Evolutionary conservation across 1,284 basidiomycete genomes (phyloP).

Genomic region (Apiotrichum akiyoshidainum): DNA sequence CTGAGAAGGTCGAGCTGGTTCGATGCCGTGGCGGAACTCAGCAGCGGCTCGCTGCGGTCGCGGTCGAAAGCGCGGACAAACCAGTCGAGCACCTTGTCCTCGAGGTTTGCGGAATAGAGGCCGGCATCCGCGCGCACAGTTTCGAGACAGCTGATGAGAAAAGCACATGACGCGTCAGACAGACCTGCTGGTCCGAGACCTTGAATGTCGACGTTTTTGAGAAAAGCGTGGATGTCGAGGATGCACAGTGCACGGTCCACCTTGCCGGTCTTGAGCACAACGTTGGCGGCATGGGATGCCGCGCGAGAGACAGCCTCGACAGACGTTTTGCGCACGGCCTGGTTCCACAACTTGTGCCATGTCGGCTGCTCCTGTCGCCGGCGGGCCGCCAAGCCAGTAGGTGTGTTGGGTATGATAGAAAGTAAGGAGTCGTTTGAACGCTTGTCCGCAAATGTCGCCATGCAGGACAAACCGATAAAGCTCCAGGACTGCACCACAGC

Average conservation of each 20-base stretch:
- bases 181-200: conserved; percentile 67
- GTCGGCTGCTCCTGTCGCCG: conserved; percentile 28
- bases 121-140: conserved; percentile 72
- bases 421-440: not conserved
- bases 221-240: conserved; percentile 68
- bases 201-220: conserved; percentile 78
- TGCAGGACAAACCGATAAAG: conserved; percentile 68
- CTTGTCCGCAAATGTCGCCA: conserved; percentile 22
- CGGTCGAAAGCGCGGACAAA: conserved; percentile 55
- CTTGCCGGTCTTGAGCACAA: conserved; percentile 53
- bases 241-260: conserved; percentile 61
- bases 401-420: conserved; percentile 22
- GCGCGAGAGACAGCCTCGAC: conserved; percentile 66
- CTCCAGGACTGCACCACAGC: conserved; percentile 70
- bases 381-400: conserved; percentile 8
- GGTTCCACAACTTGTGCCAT: conserved; percentile 78
- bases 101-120: conserved; percentile 72
- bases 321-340: conserved; percentile 69
- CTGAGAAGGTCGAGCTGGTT: conserved; percentile 66
- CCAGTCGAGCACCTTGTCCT: conserved; percentile 81
- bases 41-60: conserved; percentile 52
- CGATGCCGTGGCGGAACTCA: conserved; percentile 53
- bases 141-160: conserved; percentile 65
- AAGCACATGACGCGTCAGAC: conserved; percentile 78
- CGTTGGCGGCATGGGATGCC: conserved; percentile 71